Evolutionary conservation across 805 yeast species (phyloP).

Genomic region (Kodamaea nitidulidarum): DNA sequence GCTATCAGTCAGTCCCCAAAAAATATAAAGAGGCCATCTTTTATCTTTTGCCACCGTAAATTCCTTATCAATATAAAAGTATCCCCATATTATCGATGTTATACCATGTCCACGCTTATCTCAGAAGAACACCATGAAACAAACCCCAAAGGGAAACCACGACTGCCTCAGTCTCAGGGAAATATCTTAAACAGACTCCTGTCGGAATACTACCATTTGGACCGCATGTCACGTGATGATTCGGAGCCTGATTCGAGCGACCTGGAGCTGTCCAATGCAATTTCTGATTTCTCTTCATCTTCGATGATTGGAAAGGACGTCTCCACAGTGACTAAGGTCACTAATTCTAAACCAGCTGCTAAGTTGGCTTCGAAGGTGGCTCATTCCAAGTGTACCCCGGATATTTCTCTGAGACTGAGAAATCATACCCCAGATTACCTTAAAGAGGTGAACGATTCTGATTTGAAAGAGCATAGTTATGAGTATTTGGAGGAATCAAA

Average conservation of each 20-base stretch:
- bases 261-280: conserved; percentile 1
- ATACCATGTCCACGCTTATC: conserved; percentile 6
- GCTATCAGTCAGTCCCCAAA: background rate
- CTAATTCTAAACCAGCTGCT: conserved; percentile 8
- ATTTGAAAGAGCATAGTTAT: no score
- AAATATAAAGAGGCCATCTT: background rate
- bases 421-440: no score
- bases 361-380: conserved; percentile 10
- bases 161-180: conserved; percentile 20
- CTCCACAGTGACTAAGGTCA: no score
- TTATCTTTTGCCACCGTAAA: conserved; percentile 1
- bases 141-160: conserved; percentile 14
- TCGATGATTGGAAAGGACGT: conserved; percentile 2
- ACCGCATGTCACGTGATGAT: conserved; percentile 2
- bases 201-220: background rate
- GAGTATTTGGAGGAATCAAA: no score
- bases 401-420: conserved; percentile 9
- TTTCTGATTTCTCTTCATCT: background rate
- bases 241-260: conserved; percentile 7
- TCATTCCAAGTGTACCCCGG: conserved; percentile 1
- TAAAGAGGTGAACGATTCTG: background rate
- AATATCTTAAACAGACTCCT: conserved; percentile 14
- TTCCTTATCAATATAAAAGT: background rate
- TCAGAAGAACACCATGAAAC: conserved; percentile 17
- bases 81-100: conserved; percentile 1